Base-by-base conservation (phyloP, 352 stramenopile species). In the Thalassiosira oceanica region DNA sequence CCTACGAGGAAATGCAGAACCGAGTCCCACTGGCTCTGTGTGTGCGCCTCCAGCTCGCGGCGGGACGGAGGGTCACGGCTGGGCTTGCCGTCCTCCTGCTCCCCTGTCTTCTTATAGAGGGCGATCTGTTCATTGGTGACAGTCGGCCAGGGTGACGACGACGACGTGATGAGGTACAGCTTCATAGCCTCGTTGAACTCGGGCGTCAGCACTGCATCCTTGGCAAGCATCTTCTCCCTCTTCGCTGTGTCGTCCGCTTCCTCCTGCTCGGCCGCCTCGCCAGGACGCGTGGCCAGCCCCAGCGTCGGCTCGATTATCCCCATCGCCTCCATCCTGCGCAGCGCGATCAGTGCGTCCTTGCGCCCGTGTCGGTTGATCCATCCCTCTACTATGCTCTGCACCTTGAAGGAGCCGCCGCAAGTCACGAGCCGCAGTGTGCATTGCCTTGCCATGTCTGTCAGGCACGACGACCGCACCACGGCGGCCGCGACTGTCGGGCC, bases 1-100 rank as follows among this genome's bases (percentile, higher is more conserved):
- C 83, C 83, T 7, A 90, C 83, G 3, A 90, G 48, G 65, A 87
- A 88, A 61, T 90, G 83, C 48, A 90, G 60, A 5, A 88, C 78
- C 2, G 80, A 76, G 77, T 90, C 80, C 79, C 79, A 90, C 57
- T 63, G 64, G 20, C 60, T 61, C 70, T 88, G 79, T 6, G 83
- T 86, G 45, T 86, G 87, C 42, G 51, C 56, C 52, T 90, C 77
- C 6, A 90, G 45, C 72, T 88, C 79, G 62, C 73, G 54, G 6
- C 15, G 46, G 7, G 79, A 81, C 33, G 78, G 74, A 16, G 56
- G 55, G n/a, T 70, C 44, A 21, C 60, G 37, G 7, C 67, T 74
- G 31, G 71, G 73, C 33, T 44, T 61, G 10, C 18, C 45, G 8
- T 41, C 61, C n/a, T 50, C 58, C 31, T 68, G 50, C 39, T 65